These are phyloP conservation scores for Eucalyptus dawsonii DNA, from an alignment of 345 rosid genomes.

Conservation along the genomic window DNA sequence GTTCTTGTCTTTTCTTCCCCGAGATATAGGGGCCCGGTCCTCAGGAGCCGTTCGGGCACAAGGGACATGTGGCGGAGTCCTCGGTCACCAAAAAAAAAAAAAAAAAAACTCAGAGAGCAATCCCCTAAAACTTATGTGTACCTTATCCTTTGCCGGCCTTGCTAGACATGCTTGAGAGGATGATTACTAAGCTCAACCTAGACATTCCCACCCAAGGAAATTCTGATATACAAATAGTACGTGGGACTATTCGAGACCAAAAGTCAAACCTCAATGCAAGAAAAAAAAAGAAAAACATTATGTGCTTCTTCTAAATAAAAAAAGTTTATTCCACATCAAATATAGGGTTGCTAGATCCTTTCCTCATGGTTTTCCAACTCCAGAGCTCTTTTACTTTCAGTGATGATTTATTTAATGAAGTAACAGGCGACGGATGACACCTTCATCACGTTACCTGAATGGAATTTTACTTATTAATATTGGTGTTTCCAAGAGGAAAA, in stretches of 20 bases:
- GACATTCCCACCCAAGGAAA: not conserved
- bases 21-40: accelerated
- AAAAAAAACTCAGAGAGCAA: not conserved
- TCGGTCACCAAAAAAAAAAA: not conserved
- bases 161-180: not conserved
- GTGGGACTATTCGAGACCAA: not conserved
- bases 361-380: not conserved
- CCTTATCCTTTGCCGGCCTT: not conserved
- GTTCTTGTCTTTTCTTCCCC: too few species aligned
- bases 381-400: not conserved
- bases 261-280: not conserved
- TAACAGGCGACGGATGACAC: not conserved
- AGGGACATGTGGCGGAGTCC: too few species aligned
- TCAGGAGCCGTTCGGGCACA: too few species aligned
- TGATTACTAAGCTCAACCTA: not conserved
- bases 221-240: not conserved
- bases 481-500: not conserved
- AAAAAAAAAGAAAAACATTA: not conserved
- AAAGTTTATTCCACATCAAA: not conserved
- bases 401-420: not conserved
- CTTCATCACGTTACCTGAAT: not conserved
- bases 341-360: not conserved
- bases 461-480: not conserved
- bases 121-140: not conserved
- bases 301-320: not conserved